Evolutionary conservation across 495 filamentous ascomycete species (phyloP).

Genomic region (Podospora fimiseda): DNA sequence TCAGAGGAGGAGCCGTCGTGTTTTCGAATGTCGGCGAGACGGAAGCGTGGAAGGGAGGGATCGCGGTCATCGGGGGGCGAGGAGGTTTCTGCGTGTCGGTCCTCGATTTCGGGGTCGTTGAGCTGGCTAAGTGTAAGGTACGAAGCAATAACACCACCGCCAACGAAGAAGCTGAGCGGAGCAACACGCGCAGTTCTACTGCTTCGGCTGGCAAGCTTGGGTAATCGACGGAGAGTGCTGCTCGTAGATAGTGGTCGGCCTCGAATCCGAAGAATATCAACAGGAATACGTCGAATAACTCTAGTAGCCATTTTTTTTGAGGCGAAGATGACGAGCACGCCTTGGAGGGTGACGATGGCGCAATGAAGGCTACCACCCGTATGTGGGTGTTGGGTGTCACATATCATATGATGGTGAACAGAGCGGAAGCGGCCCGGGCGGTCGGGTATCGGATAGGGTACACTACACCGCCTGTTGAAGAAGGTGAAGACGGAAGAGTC

Average conservation of each 20-base stretch:
- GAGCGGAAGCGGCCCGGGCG: too few species aligned
- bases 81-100: background rate
- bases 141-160: conserved; percentile 22
- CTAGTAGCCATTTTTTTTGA: too few species aligned
- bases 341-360: too few species aligned
- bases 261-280: background rate
- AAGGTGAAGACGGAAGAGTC: too few species aligned
- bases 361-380: too few species aligned
- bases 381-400: too few species aligned
- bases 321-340: conserved; percentile 10
- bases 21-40: conserved; percentile 41
- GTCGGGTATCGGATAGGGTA: too few species aligned
- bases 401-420: too few species aligned
- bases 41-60: conserved; percentile 36
- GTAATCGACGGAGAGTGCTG: background rate
- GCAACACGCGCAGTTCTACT: conserved; percentile 14
- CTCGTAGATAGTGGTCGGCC: background rate
- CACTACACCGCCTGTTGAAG: too few species aligned
- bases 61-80: conserved; percentile 23
- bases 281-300: too few species aligned
- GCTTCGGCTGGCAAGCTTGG: background rate
- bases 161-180: conserved; percentile 18
- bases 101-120: background rate
- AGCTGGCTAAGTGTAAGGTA: conserved; percentile 15
- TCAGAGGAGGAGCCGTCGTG: conserved; percentile 40